A percentile compares a stretch with the other conserved stretches of the same genome.
phyloP scores from a whole-genome alignment of 1,284 basidiomycete genomes.

The Pseudozyma hubeiensis region DNA sequence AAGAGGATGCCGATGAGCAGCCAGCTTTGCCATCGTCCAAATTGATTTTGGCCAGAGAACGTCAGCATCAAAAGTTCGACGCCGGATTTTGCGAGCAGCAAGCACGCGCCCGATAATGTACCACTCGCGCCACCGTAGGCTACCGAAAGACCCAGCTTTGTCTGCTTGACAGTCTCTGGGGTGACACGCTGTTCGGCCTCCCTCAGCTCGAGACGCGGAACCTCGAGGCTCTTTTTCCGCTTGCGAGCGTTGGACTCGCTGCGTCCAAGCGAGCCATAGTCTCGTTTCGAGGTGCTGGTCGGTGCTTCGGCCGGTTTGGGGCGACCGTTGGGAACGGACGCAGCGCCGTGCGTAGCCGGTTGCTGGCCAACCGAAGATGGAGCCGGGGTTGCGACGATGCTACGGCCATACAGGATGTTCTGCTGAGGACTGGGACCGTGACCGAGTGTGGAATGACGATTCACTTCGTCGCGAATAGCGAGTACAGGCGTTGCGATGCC shows the following conservation, averaged over 20 bases:
- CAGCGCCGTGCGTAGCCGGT: background rate
- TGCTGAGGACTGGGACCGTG: conserved; percentile 17
- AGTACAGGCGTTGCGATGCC: conserved; percentile 63
- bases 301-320: conserved; percentile 1
- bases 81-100: conserved; percentile 92
- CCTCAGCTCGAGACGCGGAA: conserved; percentile 40
- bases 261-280: conserved; percentile 43
- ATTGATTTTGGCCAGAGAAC: conserved; percentile 80
- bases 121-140: conserved; percentile 91
- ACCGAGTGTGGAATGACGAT: conserved; percentile 17
- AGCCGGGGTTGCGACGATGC: conserved; percentile 29
- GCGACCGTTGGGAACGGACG: background rate
- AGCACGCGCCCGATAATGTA: conserved; percentile 91
- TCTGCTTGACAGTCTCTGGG: conserved; percentile 62
- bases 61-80: conserved; percentile 89
- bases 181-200: conserved; percentile 34
- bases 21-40: conserved; percentile 84
- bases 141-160: conserved; percentile 79
- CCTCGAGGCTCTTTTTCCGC: conserved; percentile 36
- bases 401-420: conserved; percentile 29
- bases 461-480: conserved; percentile 47
- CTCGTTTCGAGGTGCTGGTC: conserved; percentile 14
- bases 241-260: conserved; percentile 24
- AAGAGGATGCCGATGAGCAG: conserved; percentile 78
- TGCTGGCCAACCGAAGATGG: conserved; percentile 2